These are phyloP conservation scores for Hsuehochloa calcarea DNA, from an alignment of 176 grass and related monocot species.

Conservation along the genomic window DNA sequence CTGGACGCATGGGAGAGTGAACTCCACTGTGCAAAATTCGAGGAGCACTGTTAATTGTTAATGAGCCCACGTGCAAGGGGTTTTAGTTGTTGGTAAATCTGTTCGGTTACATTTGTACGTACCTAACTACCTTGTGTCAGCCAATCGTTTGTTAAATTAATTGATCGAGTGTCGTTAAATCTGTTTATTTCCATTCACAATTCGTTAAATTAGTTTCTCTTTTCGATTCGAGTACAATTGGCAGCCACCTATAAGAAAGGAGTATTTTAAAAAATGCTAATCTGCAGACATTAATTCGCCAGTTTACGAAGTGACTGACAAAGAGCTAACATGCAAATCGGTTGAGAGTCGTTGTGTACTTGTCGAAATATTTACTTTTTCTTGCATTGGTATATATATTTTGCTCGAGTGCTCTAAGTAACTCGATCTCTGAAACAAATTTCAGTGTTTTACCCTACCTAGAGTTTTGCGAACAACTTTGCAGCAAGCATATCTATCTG, in stretches of 20 bases:
- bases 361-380: too few species aligned
- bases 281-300: background rate
- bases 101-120: conserved; percentile 5
- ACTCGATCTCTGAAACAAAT: too few species aligned
- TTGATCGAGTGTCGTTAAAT: background rate
- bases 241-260: background rate
- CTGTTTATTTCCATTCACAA: background rate
- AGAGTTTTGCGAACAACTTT: background rate
- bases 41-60: background rate
- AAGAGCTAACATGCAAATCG: too few species aligned
- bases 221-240: background rate
- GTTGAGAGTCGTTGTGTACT: background rate
- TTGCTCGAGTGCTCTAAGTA: too few species aligned
- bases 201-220: background rate
- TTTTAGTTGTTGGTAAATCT: background rate
- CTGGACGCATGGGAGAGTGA: conserved; percentile 33
- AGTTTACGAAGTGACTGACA: background rate
- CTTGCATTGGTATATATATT: too few species aligned
- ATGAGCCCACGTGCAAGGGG: background rate
- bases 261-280: background rate
- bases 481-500: background rate
- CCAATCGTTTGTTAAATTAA: background rate
- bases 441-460: too few species aligned
- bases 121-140: background rate
- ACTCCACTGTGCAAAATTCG: background rate